Percentiles rank a stretch among this genome's conserved stretches.
Evolutionary conservation across 352 stramenopile genomes (phyloP).

Genomic region (Globisporangium radiosum): DNA sequence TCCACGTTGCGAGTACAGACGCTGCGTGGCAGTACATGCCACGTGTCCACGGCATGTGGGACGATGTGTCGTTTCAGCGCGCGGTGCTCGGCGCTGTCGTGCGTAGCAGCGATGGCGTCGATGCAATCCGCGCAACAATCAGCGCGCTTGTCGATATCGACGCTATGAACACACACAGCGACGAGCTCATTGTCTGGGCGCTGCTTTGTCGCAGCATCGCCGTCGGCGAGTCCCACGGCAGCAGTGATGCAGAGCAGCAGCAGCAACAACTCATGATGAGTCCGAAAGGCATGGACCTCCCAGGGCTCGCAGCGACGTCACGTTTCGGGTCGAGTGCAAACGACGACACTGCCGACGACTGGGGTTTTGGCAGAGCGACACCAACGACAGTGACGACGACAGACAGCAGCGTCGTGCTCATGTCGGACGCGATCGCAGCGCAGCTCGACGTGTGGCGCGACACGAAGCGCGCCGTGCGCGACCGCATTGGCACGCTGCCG

Average conservation of each 20-base stretch:
- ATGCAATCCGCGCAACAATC: constrained; percentile 49
- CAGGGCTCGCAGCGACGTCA: constrained; percentile 6
- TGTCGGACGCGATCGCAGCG: constrained; percentile 30
- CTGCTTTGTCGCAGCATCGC: constrained; percentile 75
- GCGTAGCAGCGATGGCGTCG: constrained; percentile 24
- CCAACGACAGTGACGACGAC: not conserved
- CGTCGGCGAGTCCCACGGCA: constrained; percentile 55
- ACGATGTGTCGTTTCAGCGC: constrained; percentile 40
- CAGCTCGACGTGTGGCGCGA: constrained; percentile 67
- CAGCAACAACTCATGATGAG: constrained; percentile 49
- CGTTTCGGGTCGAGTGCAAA: not conserved
- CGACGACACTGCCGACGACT: constrained; percentile 3
- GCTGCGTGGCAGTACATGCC: constrained; percentile 61
- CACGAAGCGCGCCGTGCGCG: constrained; percentile 62
- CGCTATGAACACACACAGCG: constrained; percentile 29
- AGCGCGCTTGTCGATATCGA: constrained; percentile 67
- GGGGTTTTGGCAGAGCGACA: not conserved
- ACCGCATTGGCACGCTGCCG: constrained; percentile 53
- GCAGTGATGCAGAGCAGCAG: constrained; percentile 16
- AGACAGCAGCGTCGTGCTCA: constrained; percentile 17
- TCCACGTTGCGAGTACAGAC: constrained; percentile 62
- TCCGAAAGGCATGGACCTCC: constrained; percentile 41
- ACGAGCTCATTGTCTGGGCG: constrained; percentile 63
- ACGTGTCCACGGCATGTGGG: constrained; percentile 61
- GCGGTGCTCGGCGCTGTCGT: constrained; percentile 2